Evolutionary conservation across 176 grass and related monocot genomes (phyloP), one percentile per base, ranked within the genome.

Genomic region (Pharus latifolius): DNA sequence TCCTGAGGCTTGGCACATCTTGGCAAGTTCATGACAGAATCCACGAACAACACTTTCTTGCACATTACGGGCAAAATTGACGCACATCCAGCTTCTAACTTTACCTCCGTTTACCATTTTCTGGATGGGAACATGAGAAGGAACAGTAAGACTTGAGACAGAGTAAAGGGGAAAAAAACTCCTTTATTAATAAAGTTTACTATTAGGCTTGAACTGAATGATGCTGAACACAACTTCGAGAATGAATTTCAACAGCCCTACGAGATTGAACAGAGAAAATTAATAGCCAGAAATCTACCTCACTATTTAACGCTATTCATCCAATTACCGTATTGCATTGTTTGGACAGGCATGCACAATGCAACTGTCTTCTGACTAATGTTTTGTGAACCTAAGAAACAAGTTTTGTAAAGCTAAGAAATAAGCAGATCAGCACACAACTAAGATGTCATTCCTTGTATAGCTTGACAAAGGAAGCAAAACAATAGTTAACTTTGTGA

Each of bases 1-100:
- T 80, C 86, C 86, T 65, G 86, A 89, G 34, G 71, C 79, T 28
- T 84, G 80, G 66, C 86, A 89, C 86, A 84, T 89, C 28, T 63
- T 17, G 67, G 86, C 81, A 52, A 89, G 81, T 42, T 80, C 81
- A 32, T 84, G 63, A 77, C 80, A 89, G 50, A 89, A 89, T 40
- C 43, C 27, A 38, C 56, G 57, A 46, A 73, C 86, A 31, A 70
- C 32, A 32, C 5, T 42, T 11, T 89, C 86, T 80, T 84, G 75
- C 28, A 89, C 81, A 73, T 70, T 89, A n/a, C 76, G 76, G 5
- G 81, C 55, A 18, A 89, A 89, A 60, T 89, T 84, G 57, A 89
- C 79, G 29, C 86, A 89, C 24, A 72, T 77, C 86, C 86, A 84
- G 57, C 59, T 72, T 26, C 58, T 75, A 14, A 89, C 81, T 80